Evolutionary conservation across 2,329 filamentous ascomycete genomes (phyloP), one percentile per base, ranked within the genome.

Genomic region (Microcyclospora tardicrescens): DNA sequence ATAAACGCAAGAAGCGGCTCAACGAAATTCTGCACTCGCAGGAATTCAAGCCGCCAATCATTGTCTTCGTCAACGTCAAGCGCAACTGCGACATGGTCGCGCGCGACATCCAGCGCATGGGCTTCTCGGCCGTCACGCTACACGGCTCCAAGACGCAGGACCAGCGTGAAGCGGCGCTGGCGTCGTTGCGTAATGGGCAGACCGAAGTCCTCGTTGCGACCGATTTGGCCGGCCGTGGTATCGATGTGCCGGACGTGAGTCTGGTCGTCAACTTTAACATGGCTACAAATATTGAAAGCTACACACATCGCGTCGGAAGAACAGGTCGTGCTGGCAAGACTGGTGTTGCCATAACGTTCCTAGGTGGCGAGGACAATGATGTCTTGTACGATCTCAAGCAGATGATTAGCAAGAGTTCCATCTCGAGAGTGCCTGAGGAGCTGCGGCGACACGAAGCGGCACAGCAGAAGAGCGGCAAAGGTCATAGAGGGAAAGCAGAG

Each of bases 11-110:
- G 77, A 93, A 93, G 65, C 81, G 91, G 2, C 77, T 98, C n/a
- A 74, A 79, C 50, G 85, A 96, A 54, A 91, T 98, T 43, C 76
- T 98, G 30, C 69, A 73, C 35, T 86, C 81, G 1, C 71, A 79
- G 49, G 80, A 86, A 48, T 96, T 87, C 63, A 70, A 74, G 6
- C 76, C 89, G 8, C 91, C 91, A 12, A 93, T 98, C 61, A 98
- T 98, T 53, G 87, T 98, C 47, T 98, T 98, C 60, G 91, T 98
- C 74, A 98, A 98, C 63, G 95, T 96, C 77, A 96, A 96, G 66
- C 83, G 87, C 52, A 96, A 96, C 67, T 96, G 89, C 67, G 91
- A 98, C 60, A 84, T 85, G 42, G 81, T 98, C 35, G 89, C 89
- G 2, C 76, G 84, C 44, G 89, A 96, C 57, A 91, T 98, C 68